These are phyloP conservation scores for Eryngium alpinum DNA, from an alignment of 140 eudicot genomes.

Conservation along the genomic window DNA sequence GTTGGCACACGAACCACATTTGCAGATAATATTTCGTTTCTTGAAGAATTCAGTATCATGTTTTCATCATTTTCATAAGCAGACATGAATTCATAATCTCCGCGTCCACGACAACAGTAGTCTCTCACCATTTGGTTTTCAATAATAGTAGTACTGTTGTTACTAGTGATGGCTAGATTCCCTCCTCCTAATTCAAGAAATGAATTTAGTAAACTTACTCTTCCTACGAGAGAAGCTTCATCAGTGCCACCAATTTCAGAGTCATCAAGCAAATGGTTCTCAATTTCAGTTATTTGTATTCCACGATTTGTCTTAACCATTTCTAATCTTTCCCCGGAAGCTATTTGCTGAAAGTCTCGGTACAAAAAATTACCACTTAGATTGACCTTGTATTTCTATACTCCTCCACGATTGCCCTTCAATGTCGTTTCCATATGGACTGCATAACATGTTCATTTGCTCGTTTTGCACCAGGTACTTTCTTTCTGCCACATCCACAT, in stretches of 20 bases:
- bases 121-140: background rate
- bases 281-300: slow-evolving; percentile 1
- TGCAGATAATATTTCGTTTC: background rate
- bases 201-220: background rate
- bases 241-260: background rate
- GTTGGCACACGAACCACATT: background rate
- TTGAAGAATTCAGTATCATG: background rate
- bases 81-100: background rate
- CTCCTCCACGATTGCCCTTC: slow-evolving; percentile 1
- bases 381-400: slow-evolving; percentile 8
- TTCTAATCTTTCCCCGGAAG: slow-evolving; percentile 6
- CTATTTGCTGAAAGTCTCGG: background rate
- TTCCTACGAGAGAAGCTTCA: background rate
- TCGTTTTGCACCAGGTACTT: slow-evolving; percentile 1
- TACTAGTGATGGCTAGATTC: background rate
- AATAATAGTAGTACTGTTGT: background rate
- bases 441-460: background rate
- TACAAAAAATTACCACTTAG: background rate
- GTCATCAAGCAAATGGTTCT: slow-evolving; percentile 12
- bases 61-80: background rate
- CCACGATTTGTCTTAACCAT: background rate
- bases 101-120: background rate
- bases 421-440: background rate
- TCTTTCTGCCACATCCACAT: slow-evolving; percentile 11
- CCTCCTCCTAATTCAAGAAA: background rate